These are phyloP conservation scores for Lanmaoa rubissima DNA, from an alignment of 768 basidiomycete species.

Conservation along the genomic window DNA sequence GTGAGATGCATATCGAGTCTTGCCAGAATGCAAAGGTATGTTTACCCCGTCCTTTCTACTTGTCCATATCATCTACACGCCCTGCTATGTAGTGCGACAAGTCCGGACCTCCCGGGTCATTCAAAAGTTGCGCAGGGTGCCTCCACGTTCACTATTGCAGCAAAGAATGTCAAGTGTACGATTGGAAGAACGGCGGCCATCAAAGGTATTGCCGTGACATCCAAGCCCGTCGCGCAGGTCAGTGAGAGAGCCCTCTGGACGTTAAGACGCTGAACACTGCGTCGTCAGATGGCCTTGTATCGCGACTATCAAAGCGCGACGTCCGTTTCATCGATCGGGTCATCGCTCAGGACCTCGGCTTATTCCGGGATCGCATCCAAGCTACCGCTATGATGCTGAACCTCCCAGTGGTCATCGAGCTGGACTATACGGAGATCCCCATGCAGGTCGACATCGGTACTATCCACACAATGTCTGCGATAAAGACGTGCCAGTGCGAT, in stretches of 20 bases:
- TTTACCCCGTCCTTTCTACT: neutral
- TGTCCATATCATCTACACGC: neutral
- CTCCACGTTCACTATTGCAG: conserved; percentile 31
- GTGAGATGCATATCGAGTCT: conserved; percentile 18
- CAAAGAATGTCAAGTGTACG: conserved; percentile 31
- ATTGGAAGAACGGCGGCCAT: conserved; percentile 31
- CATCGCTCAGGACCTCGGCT: conserved; percentile 18
- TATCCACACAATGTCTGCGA: neutral
- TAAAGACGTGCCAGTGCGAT: conserved; percentile 26
- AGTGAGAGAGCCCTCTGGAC: neutral
- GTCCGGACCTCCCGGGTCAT: conserved; percentile 23
- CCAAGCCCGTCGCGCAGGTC: conserved; percentile 26
- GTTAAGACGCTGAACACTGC: neutral
- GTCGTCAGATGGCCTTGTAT: conserved; percentile 20
- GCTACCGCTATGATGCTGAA: neutral
- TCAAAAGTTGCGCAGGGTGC: conserved; percentile 29
- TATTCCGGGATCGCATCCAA: conserved; percentile 19
- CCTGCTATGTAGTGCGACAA: conserved; percentile 20
- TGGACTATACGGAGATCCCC: conserved; percentile 26
- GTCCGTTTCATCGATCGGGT: conserved; percentile 26
- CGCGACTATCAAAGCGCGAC: conserved; percentile 22
- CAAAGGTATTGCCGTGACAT: conserved; percentile 26
- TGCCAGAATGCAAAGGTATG: conserved; percentile 29
- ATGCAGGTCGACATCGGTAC: conserved; percentile 18
- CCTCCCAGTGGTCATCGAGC: conserved; percentile 23